Base-by-base conservation (phyloP, 1,284 basidiomycete species). In the Termitomyces sp. region DNA sequence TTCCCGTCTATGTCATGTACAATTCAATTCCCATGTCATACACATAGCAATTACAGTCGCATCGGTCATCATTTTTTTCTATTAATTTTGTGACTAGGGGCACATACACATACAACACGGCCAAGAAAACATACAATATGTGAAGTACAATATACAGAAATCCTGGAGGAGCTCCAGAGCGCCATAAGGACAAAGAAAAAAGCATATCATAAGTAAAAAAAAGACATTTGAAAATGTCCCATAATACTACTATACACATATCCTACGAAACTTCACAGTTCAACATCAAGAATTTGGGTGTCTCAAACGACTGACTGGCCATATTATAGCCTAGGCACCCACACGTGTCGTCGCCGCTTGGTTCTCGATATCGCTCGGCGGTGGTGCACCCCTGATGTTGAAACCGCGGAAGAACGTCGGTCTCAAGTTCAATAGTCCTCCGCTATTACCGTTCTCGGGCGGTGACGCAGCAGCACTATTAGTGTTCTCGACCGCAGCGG, bases 401-500 rank as follows among this genome's bases (percentile, higher is more conserved):
- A 73, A 57, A 34, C 65, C 66, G 21, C 72, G 62, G 56, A 73
- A 62, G 53, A 73, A 71, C n/a, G 63, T 62, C 17, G 69, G 66
- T 6, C 66, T 57, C 33, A 70, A 62, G 19, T 58, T 55, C 13
- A 69, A 54, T 36, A 67, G 39, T 0, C 67, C 67, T 1, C 62
- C 64, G 24, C 61, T 50, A 15, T 59, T 50, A 19, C 53, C 30
- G 36, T 48, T 61, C 36, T 65, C 66, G 1, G 57, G 52, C 5
- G 45, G 49, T 1, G 57, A 36, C 26, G 39, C 55, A 19, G 55
- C 46, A 1, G 55, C 40, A 10, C 52, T 36, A 4, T 59, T 57
- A 28, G 46, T 51, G n/a, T 56, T 59, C 5, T 53, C 54, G 50
- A 50, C 59, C 3, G 62, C 57, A 10, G 59, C 60, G 17, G 38